Conservation (phyloP, 192 early-diverging fungal genomes). For the Backusella circina region DNA sequence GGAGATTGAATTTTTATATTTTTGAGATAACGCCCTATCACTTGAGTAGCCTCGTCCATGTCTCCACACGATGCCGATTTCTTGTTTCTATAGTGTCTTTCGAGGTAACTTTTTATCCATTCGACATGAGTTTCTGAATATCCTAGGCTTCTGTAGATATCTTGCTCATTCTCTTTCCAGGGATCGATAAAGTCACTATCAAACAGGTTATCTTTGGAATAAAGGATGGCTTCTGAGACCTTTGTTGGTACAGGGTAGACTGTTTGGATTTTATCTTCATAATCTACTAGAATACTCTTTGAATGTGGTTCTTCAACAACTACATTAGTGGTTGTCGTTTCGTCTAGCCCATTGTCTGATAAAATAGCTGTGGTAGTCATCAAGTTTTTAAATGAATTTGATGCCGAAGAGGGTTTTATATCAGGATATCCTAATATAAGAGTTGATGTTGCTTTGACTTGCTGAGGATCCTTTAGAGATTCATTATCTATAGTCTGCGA, state of each 20-base stretch:
- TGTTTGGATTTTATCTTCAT: not conserved
- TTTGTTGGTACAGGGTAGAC: not conserved
- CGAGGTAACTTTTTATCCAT: slow-evolving; percentile 12
- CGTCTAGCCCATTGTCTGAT: not conserved
- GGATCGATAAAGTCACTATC: not conserved
- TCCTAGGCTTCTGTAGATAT: not conserved
- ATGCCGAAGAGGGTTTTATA: not conserved
- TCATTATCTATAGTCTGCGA: not conserved
- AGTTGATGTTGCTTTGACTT: not conserved
- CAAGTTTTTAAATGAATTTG: not conserved
- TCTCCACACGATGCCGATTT: not conserved
- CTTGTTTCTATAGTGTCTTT: not conserved
- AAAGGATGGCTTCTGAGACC: not conserved
- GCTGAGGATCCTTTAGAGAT: not conserved
- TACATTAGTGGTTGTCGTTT: not conserved
- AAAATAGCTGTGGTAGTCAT: not conserved
- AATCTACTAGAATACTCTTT: not conserved
- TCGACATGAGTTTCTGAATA: slow-evolving; percentile 15
- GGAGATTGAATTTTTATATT: not conserved
- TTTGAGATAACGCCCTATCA: not conserved
- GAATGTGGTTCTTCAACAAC: not conserved
- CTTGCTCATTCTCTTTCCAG: not conserved
- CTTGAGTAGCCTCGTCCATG: not conserved
- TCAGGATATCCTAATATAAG: not conserved
- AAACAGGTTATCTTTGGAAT: not conserved